phyloP scores from a whole-genome alignment of 306 rosid genomes.

The peach (Prunus persica) region Prunus_persica_NCBIv2 NC_034015.1:20642001-20642500 shows the following conservation, averaged over 20 bases:
- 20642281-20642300: background rate
- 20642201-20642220: constrained; percentile 41
- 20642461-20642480: constrained; percentile 22
- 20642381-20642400: background rate
- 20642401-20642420: background rate
- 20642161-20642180: constrained; percentile 70
- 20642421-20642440: background rate
- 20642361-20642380: constrained; percentile 9
- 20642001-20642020: constrained; percentile 25
- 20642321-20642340: constrained; percentile 14
- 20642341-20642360: background rate
- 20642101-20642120: constrained; percentile 48
- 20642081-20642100: constrained; percentile 2
- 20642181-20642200: constrained; percentile 84
- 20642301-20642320: background rate
- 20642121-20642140: constrained; percentile 53
- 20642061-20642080: background rate
- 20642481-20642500: too few species aligned
- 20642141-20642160: constrained; percentile 50
- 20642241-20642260: background rate
- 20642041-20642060: background rate
- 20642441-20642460: constrained; percentile 15
- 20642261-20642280: background rate
- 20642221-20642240: background rate
- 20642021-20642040: constrained; percentile 17